Evolutionary conservation across 768 basidiomycete species (phyloP).

Genomic region (Lactarius indigo): DNA sequence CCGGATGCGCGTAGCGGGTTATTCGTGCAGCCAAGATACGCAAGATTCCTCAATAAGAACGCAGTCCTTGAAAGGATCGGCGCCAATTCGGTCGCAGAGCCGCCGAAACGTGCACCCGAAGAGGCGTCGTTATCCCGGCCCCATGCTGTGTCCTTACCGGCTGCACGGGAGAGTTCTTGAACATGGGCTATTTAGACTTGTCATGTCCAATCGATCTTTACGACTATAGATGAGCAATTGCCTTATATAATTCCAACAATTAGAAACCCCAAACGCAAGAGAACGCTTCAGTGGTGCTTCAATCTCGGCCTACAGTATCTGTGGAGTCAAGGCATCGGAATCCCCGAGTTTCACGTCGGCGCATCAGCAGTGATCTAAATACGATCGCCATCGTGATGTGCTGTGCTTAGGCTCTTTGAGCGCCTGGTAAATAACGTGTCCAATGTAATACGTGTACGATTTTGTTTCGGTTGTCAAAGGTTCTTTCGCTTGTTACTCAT

Average conservation of each 20-base stretch:
- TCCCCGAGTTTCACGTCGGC: background rate
- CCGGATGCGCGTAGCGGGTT: constrained; percentile 49
- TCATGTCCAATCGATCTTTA: background rate
- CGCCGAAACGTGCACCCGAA: constrained; percentile 9
- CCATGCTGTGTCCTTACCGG: constrained; percentile 1
- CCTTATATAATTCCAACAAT: background rate
- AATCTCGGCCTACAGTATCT: background rate
- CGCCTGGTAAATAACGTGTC: background rate
- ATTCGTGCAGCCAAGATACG: constrained; percentile 89
- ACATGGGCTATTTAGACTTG: background rate
- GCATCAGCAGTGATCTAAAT: background rate
- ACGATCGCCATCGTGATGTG: background rate
- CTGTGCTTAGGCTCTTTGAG: background rate
- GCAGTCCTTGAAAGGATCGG: constrained; percentile 66
- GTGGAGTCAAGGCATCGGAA: background rate
- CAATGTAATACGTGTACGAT: background rate
- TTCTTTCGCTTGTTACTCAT: background rate
- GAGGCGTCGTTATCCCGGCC: constrained; percentile 3
- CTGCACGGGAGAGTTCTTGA: constrained; percentile 6
- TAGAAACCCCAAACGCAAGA: background rate
- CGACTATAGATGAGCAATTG: background rate
- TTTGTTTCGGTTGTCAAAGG: background rate
- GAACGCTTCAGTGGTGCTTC: background rate
- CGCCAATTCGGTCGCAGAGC: constrained; percentile 36
- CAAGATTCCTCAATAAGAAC: constrained; percentile 63